These are phyloP conservation scores for Clonostachys solani DNA, from an alignment of 2,329 filamentous ascomycete species.

Conservation along the genomic window DNA sequence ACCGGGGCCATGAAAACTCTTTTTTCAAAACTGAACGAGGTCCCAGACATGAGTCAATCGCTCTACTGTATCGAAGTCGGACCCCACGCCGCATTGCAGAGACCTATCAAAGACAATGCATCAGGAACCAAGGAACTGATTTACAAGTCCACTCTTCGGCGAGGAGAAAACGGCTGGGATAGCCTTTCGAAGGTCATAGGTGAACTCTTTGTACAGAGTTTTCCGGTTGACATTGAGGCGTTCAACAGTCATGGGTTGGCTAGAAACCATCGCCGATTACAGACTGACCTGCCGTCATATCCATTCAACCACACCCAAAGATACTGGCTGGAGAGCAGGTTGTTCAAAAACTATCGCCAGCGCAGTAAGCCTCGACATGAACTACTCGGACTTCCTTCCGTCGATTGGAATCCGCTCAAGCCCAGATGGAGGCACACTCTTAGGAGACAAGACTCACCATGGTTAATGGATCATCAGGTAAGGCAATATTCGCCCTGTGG, in stretches of 20 bases:
- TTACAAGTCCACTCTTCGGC: too few relatives aligned
- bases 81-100: not conserved
- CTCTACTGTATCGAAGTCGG: not conserved
- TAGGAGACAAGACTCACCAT: constrained; percentile 45
- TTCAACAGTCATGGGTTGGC: constrained; percentile 21
- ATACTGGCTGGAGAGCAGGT: constrained; percentile 23
- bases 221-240: constrained; percentile 29
- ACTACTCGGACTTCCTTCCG: constrained; percentile 38
- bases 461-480: constrained; percentile 36
- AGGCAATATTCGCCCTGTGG: too few relatives aligned
- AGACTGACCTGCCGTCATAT: constrained; percentile 26
- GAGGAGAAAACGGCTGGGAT: too few relatives aligned
- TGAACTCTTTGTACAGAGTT: not conserved
- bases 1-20: constrained; percentile 12
- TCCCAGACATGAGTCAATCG: not conserved
- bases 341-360: constrained; percentile 18
- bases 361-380: constrained; percentile 30
- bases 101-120: constrained; percentile 1
- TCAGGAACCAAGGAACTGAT: too few relatives aligned
- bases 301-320: constrained; percentile 26
- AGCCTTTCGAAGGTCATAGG: too few relatives aligned
- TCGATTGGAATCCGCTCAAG: constrained; percentile 31
- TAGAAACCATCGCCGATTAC: not conserved
- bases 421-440: constrained; percentile 45
- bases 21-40: not conserved